Evolutionary conservation across 176 grass and related monocot genomes (phyloP).

Genomic region (Zoysia pacifica): DNA sequence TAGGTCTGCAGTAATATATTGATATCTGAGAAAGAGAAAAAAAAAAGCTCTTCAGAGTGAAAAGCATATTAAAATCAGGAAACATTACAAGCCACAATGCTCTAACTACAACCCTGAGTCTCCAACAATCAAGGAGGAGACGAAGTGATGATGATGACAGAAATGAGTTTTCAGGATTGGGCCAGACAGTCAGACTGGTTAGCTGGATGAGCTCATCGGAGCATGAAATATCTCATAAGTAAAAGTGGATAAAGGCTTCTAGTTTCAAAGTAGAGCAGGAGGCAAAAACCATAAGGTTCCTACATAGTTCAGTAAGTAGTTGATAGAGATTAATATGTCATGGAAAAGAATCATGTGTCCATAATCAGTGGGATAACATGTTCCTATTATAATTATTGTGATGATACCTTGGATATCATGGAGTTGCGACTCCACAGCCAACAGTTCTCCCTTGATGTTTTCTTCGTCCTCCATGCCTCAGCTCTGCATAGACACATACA

Average conservation of each 20-base stretch:
- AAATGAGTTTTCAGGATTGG: background rate
- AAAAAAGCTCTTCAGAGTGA: background rate
- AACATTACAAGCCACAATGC: background rate
- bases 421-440: conserved; percentile 75
- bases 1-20: background rate
- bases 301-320: background rate
- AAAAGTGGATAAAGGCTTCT: conserved; percentile 7
- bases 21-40: background rate
- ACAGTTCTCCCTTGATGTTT: conserved; percentile 57
- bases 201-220: background rate
- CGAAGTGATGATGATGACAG: background rate
- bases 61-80: background rate
- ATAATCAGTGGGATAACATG: background rate
- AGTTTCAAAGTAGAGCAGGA: background rate
- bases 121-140: background rate
- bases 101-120: background rate
- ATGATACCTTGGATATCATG: conserved; percentile 80
- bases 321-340: background rate
- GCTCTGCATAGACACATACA: background rate
- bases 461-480: conserved; percentile 46
- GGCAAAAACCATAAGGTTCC: background rate
- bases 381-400: background rate
- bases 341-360: background rate
- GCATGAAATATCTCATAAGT: background rate
- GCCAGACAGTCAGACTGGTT: background rate